Percentiles rank a stretch among this genome's conserved stretches.
phyloP scores from a whole-genome alignment of 169 alveolate genomes.

The Plasmodium inui region DNA sequence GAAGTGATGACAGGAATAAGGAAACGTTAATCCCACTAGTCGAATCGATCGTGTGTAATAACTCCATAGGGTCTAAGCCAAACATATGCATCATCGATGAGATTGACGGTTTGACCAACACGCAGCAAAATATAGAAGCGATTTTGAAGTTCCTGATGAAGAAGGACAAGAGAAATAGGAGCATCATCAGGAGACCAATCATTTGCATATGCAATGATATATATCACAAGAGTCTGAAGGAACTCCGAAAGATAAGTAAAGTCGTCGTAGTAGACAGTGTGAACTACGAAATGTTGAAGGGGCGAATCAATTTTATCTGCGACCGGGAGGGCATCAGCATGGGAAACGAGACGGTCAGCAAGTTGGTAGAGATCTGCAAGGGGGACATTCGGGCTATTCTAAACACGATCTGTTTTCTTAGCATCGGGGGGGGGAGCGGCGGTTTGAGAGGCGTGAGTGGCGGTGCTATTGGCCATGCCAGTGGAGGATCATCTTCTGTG shows the following conservation, averaged over 20 bases:
- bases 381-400: conserved; percentile 81
- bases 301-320: conserved; percentile 78
- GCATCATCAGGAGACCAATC: conserved; percentile 90
- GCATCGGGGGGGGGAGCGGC: conserved; percentile 2
- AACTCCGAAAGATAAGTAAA: conserved; percentile 82
- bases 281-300: conserved; percentile 73
- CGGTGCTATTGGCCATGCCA: too few species aligned
- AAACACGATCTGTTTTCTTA: conserved; percentile 58
- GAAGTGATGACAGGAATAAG: conserved; percentile 96
- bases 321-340: conserved; percentile 77
- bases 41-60: conserved; percentile 81
- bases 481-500: too few species aligned
- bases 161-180: conserved; percentile 53
- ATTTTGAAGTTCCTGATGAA: conserved; percentile 70
- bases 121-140: conserved; percentile 85
- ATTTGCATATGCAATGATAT: conserved; percentile 97
- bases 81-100: conserved; percentile 94
- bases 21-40: conserved; percentile 81
- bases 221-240: conserved; percentile 82
- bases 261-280: conserved; percentile 81
- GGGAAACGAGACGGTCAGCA: conserved; percentile 75
- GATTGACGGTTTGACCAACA: conserved; percentile 96
- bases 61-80: conserved; percentile 82
- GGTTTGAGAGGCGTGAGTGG: neutral
- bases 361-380: conserved; percentile 78